Conservation (phyloP, 2,329 filamentous ascomycete genomes). For the Hortaea werneckii region DNA sequence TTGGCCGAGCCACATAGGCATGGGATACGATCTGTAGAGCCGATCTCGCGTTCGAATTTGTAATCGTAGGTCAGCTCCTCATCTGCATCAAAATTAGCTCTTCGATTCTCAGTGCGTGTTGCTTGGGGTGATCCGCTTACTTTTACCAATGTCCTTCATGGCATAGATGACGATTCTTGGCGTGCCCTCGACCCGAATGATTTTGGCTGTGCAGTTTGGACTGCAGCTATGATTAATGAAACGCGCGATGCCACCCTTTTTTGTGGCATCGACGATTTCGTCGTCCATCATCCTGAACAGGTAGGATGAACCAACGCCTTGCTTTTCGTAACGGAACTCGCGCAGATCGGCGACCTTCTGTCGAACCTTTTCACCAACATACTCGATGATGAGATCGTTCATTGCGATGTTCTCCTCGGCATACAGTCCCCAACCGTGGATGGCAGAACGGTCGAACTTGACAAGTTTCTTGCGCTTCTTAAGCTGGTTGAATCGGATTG, state of each 20-base stretch:
- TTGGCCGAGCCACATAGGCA: conserved; percentile 92
- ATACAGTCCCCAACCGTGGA: conserved; percentile 98
- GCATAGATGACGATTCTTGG: conserved; percentile 99
- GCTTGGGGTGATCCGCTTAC: conserved; percentile 47
- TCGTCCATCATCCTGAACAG: conserved; percentile 97
- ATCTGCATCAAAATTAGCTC: conserved; percentile 45
- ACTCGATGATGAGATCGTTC: conserved; percentile 99
- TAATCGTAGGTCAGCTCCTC: conserved; percentile 99
- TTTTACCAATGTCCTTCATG: conserved; percentile 83
- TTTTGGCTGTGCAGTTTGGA: conserved; percentile 97
- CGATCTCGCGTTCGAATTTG: conserved; percentile 97
- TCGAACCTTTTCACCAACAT: conserved; percentile 92
- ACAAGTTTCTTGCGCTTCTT: conserved; percentile 99
- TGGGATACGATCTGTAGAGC: conserved; percentile 87
- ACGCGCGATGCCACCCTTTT: conserved; percentile 92
- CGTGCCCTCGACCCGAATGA: conserved; percentile 96
- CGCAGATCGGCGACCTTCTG: conserved; percentile 96
- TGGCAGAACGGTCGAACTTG: conserved; percentile 92
- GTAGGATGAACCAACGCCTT: conserved; percentile 93
- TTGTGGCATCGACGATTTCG: conserved; percentile 94
- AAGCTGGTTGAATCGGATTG: conserved; percentile 94
- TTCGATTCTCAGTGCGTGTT: neutral
- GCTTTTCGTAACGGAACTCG: conserved; percentile 84
- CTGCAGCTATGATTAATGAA: conserved; percentile 99
- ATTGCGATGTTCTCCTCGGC: conserved; percentile 94